phyloP scores from a whole-genome alignment of 305 asterid species.

The Fraxinus sp. region DNA sequence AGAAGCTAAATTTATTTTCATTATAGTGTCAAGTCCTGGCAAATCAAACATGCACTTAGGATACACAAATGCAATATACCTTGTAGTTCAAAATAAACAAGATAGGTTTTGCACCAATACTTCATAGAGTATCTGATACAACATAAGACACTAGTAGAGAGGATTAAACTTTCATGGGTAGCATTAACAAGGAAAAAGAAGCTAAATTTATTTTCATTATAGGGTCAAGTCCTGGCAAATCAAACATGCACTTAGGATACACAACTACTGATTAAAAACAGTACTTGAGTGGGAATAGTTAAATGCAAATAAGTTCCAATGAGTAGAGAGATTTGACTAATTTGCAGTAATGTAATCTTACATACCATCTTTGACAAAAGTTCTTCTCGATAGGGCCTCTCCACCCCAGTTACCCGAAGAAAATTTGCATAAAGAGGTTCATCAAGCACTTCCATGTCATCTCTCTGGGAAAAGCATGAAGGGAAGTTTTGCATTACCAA shows the following conservation, averaged over 20 bases:
- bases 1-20: neutral
- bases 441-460: conserved; percentile 80
- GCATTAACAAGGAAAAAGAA: neutral
- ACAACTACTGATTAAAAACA: neutral
- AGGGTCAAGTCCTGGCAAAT: neutral
- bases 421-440: conserved; percentile 77
- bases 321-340: neutral
- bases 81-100: neutral
- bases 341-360: neutral
- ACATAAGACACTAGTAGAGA: neutral
- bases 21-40: neutral
- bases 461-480: conserved; percentile 53
- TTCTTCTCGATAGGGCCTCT: conserved; percentile 71
- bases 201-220: neutral
- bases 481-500: neutral
- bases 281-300: neutral
- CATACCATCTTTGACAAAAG: conserved; percentile 50
- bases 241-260: neutral
- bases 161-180: neutral
- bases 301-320: neutral
- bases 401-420: conserved; percentile 53
- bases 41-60: neutral
- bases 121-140: neutral
- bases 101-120: neutral
- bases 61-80: neutral